Evolutionary conservation across 306 rosid genomes (phyloP), one percentile per base, ranked within the genome.

Genomic region (Cucumis sativus): DNA sequence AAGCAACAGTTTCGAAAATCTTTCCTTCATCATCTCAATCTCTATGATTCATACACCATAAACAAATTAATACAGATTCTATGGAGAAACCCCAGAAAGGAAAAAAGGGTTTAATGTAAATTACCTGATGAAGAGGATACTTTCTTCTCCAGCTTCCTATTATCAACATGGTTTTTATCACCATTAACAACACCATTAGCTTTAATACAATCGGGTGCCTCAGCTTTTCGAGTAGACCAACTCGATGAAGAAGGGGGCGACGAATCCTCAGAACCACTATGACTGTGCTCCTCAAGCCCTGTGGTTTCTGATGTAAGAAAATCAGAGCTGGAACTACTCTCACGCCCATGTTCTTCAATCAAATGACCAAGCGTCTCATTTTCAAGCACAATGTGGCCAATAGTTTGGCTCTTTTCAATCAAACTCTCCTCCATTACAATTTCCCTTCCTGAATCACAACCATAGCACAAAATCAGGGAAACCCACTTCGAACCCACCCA

Each of bases 291-390:
- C 80, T 91, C 97, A 67, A 84, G 86, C 71, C 85, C 93, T 39
- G 86, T 83, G 62, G 93, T 88, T 85, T 89, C 97, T n/a, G 98
- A 91, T 21, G 91, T 80, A 78, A 91, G 77, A 79, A 89, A 86
- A 78, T 88, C 92, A 58, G 92, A 91, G 84, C 96, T 89, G 4
- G 90, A 88, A 82, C 88, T 87, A 78, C 99, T 96, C 74, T 86
- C 91, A 60, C 91, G 88, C 70, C 89, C 88, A 79, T 87, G 88
- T 35, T 87, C 92, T 56, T 86, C 89, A 71, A 85, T 77, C 87
- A 85, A 84, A 87, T 82, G 76, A 66, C 63, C 81, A 76, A 81
- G 83, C 20, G 76, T 82, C 74, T 51, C 96, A 41, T 57, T 80
- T 75, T 82, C 84, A 41, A 45, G 84, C 64, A 56, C 87, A 87